phyloP scores from a whole-genome alignment of 805 yeast genomes.

The Torulaspora indica region DNA sequence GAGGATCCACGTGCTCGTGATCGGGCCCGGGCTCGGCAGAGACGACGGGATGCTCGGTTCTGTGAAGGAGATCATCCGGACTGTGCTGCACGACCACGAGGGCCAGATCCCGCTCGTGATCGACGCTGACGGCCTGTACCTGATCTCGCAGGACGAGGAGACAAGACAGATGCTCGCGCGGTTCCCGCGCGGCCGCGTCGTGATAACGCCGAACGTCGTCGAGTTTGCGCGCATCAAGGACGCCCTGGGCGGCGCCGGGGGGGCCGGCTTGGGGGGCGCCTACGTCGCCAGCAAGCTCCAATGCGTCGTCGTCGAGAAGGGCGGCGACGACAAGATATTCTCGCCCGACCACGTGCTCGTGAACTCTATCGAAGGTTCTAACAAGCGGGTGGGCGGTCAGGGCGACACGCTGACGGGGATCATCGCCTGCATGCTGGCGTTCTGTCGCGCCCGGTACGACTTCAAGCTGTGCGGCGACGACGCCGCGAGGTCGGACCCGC shows the following conservation, averaged over 20 bases:
- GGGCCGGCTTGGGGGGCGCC: no score
- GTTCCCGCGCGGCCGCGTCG: conserved; percentile 51
- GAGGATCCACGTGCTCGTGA: conserved; percentile 73
- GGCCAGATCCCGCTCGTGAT: conserved; percentile 66
- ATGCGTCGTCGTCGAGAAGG: conserved; percentile 56
- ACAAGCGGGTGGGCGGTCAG: conserved; percentile 89
- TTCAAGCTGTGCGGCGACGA: conserved; percentile 51
- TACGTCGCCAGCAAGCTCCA: conserved; percentile 25
- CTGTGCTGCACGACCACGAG: conserved; percentile 43
- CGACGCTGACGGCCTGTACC: conserved; percentile 85
- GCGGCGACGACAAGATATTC: conserved; percentile 52
- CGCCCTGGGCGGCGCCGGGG: conserved; percentile 36
- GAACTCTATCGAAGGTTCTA: conserved; percentile 55
- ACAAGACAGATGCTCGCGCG: conserved; percentile 39
- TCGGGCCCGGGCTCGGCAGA: conserved; percentile 94
- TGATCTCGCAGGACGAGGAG: conserved; percentile 44
- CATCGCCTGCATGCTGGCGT: conserved; percentile 74
- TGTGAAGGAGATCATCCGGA: conserved; percentile 50
- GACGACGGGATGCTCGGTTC: conserved; percentile 62
- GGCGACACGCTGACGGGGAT: conserved; percentile 91
- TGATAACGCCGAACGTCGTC: conserved; percentile 84
- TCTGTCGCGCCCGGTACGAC: conserved; percentile 66
- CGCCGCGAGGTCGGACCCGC: conserved; percentile 28
- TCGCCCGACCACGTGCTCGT: conserved; percentile 44
- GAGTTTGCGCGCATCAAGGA: conserved; percentile 70